These are phyloP conservation scores for Termitomyces sp. DNA, from an alignment of 768 basidiomycete genomes.

Conservation along the genomic window DNA sequence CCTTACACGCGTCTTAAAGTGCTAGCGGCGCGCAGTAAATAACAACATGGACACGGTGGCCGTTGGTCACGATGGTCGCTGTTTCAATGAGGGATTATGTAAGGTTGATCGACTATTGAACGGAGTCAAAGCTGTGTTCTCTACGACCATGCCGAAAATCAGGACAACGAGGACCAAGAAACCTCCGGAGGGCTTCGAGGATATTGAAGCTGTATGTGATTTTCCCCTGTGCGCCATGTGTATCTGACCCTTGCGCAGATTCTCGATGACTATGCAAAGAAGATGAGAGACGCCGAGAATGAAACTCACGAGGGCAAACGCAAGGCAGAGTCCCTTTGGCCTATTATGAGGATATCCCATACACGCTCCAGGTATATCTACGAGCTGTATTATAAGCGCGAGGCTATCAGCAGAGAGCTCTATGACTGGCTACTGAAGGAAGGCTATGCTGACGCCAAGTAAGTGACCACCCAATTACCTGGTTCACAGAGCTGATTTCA, in stretches of 20 bases:
- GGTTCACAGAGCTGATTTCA: conserved; percentile 4
- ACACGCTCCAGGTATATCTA: conserved; percentile 96
- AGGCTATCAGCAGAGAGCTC: conserved; percentile 86
- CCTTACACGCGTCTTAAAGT: conserved; percentile 9
- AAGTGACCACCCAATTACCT: conserved; percentile 24
- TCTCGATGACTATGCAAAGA: conserved; percentile 97
- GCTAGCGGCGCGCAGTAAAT: conserved; percentile 1
- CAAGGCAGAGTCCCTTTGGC: conserved; percentile 89
- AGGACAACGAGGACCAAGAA: conserved; percentile 87
- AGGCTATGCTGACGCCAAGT: conserved; percentile 96
- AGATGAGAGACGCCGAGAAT: conserved; percentile 99
- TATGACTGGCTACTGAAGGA: conserved; percentile 99
- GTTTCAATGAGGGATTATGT: conserved; percentile 14
- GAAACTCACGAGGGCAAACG: conserved; percentile 98
- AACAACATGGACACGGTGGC: conserved; percentile 8
- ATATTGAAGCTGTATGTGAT: conserved; percentile 69
- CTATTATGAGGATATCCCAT: conserved; percentile 97
- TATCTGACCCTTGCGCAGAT: conserved; percentile 42
- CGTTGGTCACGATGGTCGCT: conserved; percentile 3
- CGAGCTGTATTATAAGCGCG: conserved; percentile 97
- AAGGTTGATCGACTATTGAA: conserved; percentile 9
- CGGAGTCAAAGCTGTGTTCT: background rate
- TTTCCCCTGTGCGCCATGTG: background rate
- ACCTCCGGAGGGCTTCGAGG: conserved; percentile 94
- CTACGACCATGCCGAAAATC: conserved; percentile 81